phyloP scores from a whole-genome alignment of 1,284 basidiomycete species.

The Apiotrichum gracile region DNA sequence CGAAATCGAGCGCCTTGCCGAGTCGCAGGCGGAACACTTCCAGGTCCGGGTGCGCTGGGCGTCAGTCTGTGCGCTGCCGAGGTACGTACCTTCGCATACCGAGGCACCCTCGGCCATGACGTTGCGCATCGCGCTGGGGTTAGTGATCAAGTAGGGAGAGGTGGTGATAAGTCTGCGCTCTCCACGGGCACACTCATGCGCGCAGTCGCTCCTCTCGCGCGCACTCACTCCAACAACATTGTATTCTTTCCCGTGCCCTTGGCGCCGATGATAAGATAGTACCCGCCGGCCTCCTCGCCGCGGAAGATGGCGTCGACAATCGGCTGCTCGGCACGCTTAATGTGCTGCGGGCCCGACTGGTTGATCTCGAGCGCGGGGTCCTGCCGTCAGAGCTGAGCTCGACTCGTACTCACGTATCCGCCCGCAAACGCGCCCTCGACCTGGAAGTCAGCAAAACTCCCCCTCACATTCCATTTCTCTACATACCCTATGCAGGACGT shows the following conservation, averaged over 20 bases:
- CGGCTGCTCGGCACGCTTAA: slow-evolving; percentile 66
- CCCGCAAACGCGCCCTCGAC: slow-evolving; percentile 43
- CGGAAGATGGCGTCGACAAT: slow-evolving; percentile 69
- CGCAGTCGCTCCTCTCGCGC: too few relatives aligned
- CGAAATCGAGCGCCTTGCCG: slow-evolving; percentile 59
- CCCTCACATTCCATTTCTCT: background rate
- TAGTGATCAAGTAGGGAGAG: background rate
- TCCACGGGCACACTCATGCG: background rate
- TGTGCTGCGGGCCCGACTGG: slow-evolving; percentile 53
- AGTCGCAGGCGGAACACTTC: slow-evolving; percentile 72
- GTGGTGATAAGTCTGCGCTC: background rate
- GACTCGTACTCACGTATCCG: slow-evolving; percentile 27
- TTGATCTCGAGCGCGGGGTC: slow-evolving; percentile 72
- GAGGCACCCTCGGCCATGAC: slow-evolving; percentile 61
- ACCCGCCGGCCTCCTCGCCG: slow-evolving; percentile 64
- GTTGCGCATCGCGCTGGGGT: slow-evolving; percentile 58
- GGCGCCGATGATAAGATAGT: slow-evolving; percentile 67
- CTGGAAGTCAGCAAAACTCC: slow-evolving; percentile 11
- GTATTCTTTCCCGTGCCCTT: slow-evolving; percentile 71
- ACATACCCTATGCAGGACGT: slow-evolving; percentile 66
- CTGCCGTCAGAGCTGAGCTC: slow-evolving; percentile 47
- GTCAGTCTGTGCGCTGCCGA: slow-evolving; percentile 18
- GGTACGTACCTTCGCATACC: slow-evolving; percentile 42
- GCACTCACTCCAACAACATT: slow-evolving; percentile 63
- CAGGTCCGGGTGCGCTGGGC: slow-evolving; percentile 58